Evolutionary conservation across 2,329 filamentous ascomycete species (phyloP).

Genomic region (Mollisiaceae sp.): DNA sequence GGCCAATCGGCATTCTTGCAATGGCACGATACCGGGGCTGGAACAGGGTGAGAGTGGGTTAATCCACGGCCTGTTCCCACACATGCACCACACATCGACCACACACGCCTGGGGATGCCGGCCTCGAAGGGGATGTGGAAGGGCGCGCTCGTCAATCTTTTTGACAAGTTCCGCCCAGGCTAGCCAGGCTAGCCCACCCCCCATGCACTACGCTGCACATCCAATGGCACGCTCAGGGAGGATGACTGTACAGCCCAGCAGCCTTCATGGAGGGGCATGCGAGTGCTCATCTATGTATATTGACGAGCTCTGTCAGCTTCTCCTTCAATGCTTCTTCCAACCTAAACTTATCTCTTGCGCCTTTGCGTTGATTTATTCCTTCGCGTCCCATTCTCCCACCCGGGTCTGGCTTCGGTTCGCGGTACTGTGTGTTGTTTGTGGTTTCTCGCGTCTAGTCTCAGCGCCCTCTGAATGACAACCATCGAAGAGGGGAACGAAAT

Average conservation of each 20-base stretch:
- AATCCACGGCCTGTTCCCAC: too few relatives aligned
- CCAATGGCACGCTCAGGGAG: constrained; percentile 8
- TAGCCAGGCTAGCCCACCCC: too few relatives aligned
- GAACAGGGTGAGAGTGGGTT: too few relatives aligned
- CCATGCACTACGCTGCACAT: neutral
- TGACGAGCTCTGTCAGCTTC: constrained; percentile 7
- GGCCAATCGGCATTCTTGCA: constrained; percentile 31
- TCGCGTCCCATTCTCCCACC: neutral
- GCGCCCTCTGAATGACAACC: constrained; percentile 45
- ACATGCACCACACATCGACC: too few relatives aligned
- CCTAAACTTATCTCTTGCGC: constrained; percentile 21
- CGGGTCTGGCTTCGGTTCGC: neutral
- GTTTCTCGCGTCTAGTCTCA: constrained; percentile 1
- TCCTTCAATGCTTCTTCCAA: constrained; percentile 3
- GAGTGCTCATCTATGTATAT: neutral
- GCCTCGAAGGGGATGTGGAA: constrained; percentile 31
- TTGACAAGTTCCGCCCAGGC: constrained; percentile 20
- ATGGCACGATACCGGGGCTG: constrained; percentile 18
- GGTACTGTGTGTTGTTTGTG: neutral
- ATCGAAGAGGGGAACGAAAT: constrained; percentile 48
- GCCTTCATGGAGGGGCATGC: neutral
- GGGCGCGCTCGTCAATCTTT: constrained; percentile 35
- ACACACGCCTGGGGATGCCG: constrained; percentile 5
- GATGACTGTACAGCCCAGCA: constrained; percentile 24
- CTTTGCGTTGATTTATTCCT: constrained; percentile 31